These are phyloP conservation scores for Polygonum maritimum DNA, from an alignment of 148 eudicot species.

Conservation along the genomic window DNA sequence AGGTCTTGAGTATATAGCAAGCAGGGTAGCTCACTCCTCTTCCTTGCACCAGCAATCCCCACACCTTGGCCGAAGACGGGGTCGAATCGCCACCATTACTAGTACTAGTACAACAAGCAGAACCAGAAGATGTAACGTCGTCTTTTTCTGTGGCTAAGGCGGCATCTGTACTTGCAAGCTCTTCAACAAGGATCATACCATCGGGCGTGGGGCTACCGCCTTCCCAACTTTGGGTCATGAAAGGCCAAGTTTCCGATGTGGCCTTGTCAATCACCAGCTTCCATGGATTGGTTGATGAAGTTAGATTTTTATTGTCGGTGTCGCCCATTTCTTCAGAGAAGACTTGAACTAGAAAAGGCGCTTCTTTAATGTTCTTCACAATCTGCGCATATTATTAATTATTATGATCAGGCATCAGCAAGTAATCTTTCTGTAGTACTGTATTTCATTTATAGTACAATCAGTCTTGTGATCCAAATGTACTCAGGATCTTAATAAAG, in stretches of 20 bases:
- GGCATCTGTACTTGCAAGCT: slow-evolving; percentile 15
- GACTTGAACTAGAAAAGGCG: slow-evolving; percentile 37
- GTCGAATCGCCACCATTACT: neutral
- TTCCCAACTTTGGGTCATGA: slow-evolving; percentile 25
- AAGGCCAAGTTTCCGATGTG: slow-evolving; percentile 26
- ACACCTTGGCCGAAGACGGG: slow-evolving; percentile 19
- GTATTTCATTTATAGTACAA: too few species aligned
- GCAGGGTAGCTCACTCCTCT: slow-evolving; percentile 28
- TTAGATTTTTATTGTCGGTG: neutral
- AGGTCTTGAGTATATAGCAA: slow-evolving; percentile 37
- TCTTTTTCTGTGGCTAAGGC: neutral
- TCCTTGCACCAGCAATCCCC: slow-evolving; percentile 43
- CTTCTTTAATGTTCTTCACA: slow-evolving; percentile 32
- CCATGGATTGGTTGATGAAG: slow-evolving; percentile 7
- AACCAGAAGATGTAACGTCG: neutral
- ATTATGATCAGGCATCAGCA: neutral
- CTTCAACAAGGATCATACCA: slow-evolving; percentile 40
- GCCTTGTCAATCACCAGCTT: slow-evolving; percentile 31
- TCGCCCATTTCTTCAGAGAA: slow-evolving; percentile 18
- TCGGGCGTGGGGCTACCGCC: slow-evolving; percentile 20
- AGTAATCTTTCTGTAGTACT: neutral
- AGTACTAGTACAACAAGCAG: neutral
- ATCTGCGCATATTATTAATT: slow-evolving; percentile 18
- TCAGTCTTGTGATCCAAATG: too few species aligned
- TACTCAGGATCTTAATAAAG: too few species aligned